phyloP scores from a whole-genome alignment of 1,284 basidiomycete species.

The Ceratobasidium sp. region DNA sequence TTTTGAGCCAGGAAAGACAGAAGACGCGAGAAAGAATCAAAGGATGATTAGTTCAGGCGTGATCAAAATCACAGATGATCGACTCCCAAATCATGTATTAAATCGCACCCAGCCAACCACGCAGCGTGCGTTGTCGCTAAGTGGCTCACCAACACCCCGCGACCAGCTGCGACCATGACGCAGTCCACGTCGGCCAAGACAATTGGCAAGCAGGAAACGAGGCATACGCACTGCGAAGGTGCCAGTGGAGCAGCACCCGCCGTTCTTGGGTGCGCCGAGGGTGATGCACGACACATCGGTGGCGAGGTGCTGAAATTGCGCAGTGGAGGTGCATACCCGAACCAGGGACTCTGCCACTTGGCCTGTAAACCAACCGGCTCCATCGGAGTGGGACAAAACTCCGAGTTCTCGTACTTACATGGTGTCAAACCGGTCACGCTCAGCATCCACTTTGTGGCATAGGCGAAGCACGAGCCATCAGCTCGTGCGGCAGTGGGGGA shows the following conservation, averaged over 20 bases:
- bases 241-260: slow-evolving; percentile 12
- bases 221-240: slow-evolving; percentile 22
- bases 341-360: slow-evolving; percentile 18
- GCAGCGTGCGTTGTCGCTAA: slow-evolving; percentile 8
- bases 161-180: slow-evolving; percentile 16
- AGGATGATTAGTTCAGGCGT: neutral
- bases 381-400: neutral
- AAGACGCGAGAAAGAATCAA: neutral
- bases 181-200: neutral
- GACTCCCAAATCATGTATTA: neutral
- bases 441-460: neutral
- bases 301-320: slow-evolving; percentile 12
- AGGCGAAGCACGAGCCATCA: neutral
- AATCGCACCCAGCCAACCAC: slow-evolving; percentile 6
- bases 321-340: slow-evolving; percentile 24
- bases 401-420: neutral
- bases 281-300: slow-evolving; percentile 13
- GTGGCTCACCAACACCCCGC: slow-evolving; percentile 9
- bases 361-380: too few relatives aligned
- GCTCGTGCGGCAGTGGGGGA: neutral
- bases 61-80: neutral
- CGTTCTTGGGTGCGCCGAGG: neutral
- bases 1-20: slow-evolving; percentile 8
- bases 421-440: neutral
- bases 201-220: neutral